These are phyloP conservation scores for Arthromyces matolae DNA, from an alignment of 768 basidiomycete species.

Conservation along the genomic window DNA sequence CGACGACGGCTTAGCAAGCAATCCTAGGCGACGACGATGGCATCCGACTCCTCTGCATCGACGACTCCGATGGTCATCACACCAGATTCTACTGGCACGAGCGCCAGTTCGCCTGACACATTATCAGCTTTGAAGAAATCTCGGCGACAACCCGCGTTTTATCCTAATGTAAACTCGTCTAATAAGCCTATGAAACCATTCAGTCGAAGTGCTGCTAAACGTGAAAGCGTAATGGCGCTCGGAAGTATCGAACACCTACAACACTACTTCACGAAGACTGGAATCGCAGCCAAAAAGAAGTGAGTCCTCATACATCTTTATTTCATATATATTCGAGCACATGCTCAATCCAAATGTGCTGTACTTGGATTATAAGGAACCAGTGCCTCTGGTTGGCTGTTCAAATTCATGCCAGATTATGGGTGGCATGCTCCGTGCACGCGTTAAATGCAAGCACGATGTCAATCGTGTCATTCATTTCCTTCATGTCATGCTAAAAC, in stretches of 20 bases:
- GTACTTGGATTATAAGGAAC: no score
- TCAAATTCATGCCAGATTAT: no score
- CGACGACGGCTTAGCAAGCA: background rate
- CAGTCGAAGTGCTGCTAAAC: constrained; percentile 86
- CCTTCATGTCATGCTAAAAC: no score
- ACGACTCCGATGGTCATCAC: constrained; percentile 54
- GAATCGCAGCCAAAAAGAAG: constrained; percentile 70
- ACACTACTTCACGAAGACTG: constrained; percentile 90
- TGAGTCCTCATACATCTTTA: no score
- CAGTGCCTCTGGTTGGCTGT: no score
- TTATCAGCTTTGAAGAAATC: constrained; percentile 39
- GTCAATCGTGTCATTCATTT: no score
- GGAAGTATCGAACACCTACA: constrained; percentile 97
- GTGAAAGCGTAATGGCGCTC: constrained; percentile 89
- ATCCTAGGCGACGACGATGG: constrained; percentile 20
- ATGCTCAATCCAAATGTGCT: no score
- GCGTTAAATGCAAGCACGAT: no score
- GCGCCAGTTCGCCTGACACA: constrained; percentile 23
- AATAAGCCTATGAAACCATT: constrained; percentile 83
- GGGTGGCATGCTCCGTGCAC: no score
- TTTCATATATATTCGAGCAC: no score
- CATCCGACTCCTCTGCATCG: constrained; percentile 43
- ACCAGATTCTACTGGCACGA: constrained; percentile 53
- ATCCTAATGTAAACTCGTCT: constrained; percentile 65
- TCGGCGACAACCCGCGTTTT: constrained; percentile 72